Evolutionary conservation across 2,329 filamentous ascomycete genomes (phyloP), one percentile per base, ranked within the genome.

Genomic region (Lachnellula willkommii): DNA sequence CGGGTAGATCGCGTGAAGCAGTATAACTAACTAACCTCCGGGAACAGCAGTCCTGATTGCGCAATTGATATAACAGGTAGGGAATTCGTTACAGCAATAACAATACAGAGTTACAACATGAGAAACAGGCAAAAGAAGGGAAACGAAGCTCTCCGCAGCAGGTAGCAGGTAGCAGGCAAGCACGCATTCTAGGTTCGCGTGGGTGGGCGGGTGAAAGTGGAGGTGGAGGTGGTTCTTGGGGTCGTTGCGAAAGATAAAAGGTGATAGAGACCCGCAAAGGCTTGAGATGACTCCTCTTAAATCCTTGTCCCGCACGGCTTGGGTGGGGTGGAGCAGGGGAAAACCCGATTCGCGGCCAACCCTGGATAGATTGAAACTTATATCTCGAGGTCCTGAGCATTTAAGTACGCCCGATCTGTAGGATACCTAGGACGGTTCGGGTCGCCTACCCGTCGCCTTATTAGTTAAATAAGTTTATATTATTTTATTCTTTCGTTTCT

Each of bases 11-110:
- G 40, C 53, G 40, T 43, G 20, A 46, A 17, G 37, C 22, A 17
- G 17, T 22, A 32, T 22, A 58, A 55, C 55, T 22, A 58, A 55
- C 55, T 50, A 35, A 53, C 50, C 54, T 56, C 46, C 15, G 9
- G 48, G 24, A 43, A 48, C 9, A 24, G 22, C 2, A 24, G 22
- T 40, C 14, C 14, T 4, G 7, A 5, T 36, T 45, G 20, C 35
- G n/a, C 50, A 40, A 50, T 51, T 46, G 45, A 51, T 49, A 52
- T 22, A 22, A 42, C 50, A 53, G 45, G 42, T 52, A 62, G 45
- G 52, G 56, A 60, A 65, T 62, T 63, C 59, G 58, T 60, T 54
- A 54, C 37, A 28, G 20, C 47, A 43, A 45, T 9, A 32, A 53
- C 32, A 49, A 37, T 11, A 37, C 32, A 52, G 37, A 39, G 12